Percentiles rank a stretch among this genome's conserved stretches.
These are phyloP conservation scores for Serendipita sp. DNA, from an alignment of 768 basidiomycete species.

Conservation along the genomic window DNA sequence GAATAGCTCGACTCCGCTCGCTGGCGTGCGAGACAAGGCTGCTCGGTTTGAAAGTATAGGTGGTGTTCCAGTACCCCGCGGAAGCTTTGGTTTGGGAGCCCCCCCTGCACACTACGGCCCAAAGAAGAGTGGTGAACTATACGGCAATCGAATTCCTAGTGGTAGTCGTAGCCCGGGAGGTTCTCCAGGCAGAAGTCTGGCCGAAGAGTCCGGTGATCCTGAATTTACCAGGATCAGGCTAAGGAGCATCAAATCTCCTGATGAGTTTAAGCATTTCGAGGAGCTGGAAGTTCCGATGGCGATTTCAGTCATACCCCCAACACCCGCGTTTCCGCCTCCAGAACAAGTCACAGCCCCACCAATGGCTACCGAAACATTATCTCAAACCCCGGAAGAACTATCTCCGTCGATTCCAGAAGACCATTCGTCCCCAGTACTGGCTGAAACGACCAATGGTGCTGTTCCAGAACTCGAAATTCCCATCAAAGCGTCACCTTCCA, in stretches of 20 bases:
- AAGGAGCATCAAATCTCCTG: background rate
- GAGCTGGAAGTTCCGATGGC: background rate
- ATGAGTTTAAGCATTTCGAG: background rate
- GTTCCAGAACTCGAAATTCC: background rate
- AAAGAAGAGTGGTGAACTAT: conserved; percentile 10
- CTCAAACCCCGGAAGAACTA: too few relatives aligned
- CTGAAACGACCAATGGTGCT: background rate
- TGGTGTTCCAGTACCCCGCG: conserved; percentile 10
- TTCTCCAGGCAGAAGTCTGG: background rate
- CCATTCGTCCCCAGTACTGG: too few relatives aligned
- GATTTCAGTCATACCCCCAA: background rate
- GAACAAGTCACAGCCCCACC: background rate
- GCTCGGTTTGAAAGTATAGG: conserved; percentile 7
- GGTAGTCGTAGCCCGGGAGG: background rate
- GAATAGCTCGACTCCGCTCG: background rate
- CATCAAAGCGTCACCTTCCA: background rate
- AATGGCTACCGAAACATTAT: too few relatives aligned
- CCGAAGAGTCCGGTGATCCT: background rate
- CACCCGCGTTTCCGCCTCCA: background rate
- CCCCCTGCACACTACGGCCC: conserved; percentile 6
- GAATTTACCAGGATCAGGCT: conserved; percentile 2
- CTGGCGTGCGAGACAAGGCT: conserved; percentile 4
- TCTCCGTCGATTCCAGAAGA: too few relatives aligned
- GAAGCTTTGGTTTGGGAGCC: conserved; percentile 11
- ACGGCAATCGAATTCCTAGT: conserved; percentile 11